A percentile compares a stretch with the other conserved stretches of the same genome.
Evolutionary conservation across 345 rosid genomes (phyloP).

Genomic region (Salix koriyanagi): DNA sequence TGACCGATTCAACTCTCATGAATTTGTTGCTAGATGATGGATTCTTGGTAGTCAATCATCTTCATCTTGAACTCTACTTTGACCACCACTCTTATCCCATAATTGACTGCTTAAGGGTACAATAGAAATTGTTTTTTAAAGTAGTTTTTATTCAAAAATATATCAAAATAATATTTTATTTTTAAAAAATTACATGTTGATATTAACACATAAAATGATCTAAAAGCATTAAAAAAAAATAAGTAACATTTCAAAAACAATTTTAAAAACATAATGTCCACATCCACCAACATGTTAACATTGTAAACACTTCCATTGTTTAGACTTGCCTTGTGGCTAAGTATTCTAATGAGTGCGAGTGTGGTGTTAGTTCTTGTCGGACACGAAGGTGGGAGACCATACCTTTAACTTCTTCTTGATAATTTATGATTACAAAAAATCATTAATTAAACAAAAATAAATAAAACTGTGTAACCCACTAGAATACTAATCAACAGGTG

Average conservation of each 20-base stretch:
- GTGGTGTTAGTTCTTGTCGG: background rate
- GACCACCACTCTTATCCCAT: background rate
- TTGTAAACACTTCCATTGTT: background rate
- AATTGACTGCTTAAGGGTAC: too few relatives aligned
- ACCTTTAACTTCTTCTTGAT: background rate
- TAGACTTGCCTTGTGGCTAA: background rate
- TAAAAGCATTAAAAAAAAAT: too few relatives aligned
- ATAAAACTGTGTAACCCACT: background rate
- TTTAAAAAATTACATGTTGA: too few relatives aligned
- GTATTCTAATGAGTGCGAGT: background rate
- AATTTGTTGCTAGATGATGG: too few relatives aligned
- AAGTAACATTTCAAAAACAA: too few relatives aligned
- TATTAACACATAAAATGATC: too few relatives aligned
- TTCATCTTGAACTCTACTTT: slow-evolving; percentile 3
- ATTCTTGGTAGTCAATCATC: background rate
- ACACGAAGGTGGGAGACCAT: background rate
- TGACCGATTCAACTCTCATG: too few relatives aligned
- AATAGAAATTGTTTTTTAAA: too few relatives aligned
- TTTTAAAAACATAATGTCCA: background rate
- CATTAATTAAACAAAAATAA: background rate
- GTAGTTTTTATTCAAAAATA: too few relatives aligned
- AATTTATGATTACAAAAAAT: background rate
- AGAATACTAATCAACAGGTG: background rate
- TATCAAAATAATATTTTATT: too few relatives aligned
- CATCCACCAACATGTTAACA: background rate